phyloP scores from a whole-genome alignment of 768 basidiomycete genomes.

The Mycena floridula region DNA sequence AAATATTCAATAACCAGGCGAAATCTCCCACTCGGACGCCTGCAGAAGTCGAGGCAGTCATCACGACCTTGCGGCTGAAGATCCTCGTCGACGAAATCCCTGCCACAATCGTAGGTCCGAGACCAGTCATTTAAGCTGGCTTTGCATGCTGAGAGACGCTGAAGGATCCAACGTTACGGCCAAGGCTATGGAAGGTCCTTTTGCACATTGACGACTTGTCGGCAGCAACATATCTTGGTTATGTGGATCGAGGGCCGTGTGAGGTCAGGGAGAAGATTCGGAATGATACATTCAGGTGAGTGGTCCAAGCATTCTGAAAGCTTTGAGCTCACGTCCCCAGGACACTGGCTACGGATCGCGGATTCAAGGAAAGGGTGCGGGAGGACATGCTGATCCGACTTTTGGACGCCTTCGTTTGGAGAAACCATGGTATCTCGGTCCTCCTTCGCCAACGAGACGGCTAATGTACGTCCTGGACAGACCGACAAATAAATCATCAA shows the following conservation, averaged over 20 bases:
- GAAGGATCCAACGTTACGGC: slow-evolving; percentile 80
- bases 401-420: slow-evolving; percentile 98
- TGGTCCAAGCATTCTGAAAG: neutral
- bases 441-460: neutral
- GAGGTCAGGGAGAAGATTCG: slow-evolving; percentile 88
- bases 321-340: slow-evolving; percentile 26
- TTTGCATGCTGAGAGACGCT: neutral
- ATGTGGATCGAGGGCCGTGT: slow-evolving; percentile 80
- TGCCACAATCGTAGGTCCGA: slow-evolving; percentile 53
- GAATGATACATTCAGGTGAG: slow-evolving; percentile 92
- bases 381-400: slow-evolving; percentile 96
- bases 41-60: slow-evolving; percentile 67
- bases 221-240: slow-evolving; percentile 68
- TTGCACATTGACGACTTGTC: slow-evolving; percentile 75
- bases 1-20: slow-evolving; percentile 69
- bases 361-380: slow-evolving; percentile 95
- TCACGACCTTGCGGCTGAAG: slow-evolving; percentile 81
- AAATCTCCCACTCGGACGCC: slow-evolving; percentile 64
- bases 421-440: slow-evolving; percentile 62
- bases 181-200: slow-evolving; percentile 92
- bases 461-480: slow-evolving; percentile 26
- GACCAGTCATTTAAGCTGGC: neutral
- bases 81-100: slow-evolving; percentile 92
- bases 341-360: slow-evolving; percentile 92
- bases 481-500: slow-evolving; percentile 70